Base-by-base conservation (phyloP, 441 rosid genomes). In the Dalechampia spathulata region DNA sequence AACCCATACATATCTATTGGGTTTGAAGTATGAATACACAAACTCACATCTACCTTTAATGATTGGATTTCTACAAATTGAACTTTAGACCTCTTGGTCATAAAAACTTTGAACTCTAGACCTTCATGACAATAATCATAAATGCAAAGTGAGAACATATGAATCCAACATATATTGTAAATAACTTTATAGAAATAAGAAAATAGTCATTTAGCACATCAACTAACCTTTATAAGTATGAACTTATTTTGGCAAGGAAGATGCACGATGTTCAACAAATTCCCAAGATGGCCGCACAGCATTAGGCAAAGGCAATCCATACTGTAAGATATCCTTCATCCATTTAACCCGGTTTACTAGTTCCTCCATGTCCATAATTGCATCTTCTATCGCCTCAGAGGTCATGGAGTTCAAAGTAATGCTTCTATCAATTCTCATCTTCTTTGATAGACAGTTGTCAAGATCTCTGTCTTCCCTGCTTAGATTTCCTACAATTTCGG, bases 311-410 rank as follows among this genome's bases (percentile, higher is more conserved):
- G 63, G 61, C 37, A 42, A 26, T 15, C 76, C 71, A 25, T 57
- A 27, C 54, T 71, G 49, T 44, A 89, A 50, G 44, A 75, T 72
- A 36, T 49, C 60, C 67, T 75, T 78, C 7, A 80, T 68, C 92
- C 86, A 82, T 61, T 72, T 80, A 14, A 86, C 75, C 37, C 79
- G 75, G 67, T 67, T 77, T n/a, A 75, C 66, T 25, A 79, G 73
- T 62, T 80, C 87, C 76, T 86, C 95, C 60, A 80, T 59, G 68
- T 86, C 90, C 73, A 76, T 28, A 44, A 86, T 58, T 11, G 88
- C 78, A 61, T 82, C 82, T 63, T 83, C 95, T 5, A 66, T 57
- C 19, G 77, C 57, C 56, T 79, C 74, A 48, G 85, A 70, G 49
- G 54, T 48, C 53, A 63, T 70, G 7, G 84, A 75, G 62, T 85